These are phyloP conservation scores for Vaccinium darrowii DNA, from an alignment of 148 eudicot species.

Conservation along the genomic window DNA sequence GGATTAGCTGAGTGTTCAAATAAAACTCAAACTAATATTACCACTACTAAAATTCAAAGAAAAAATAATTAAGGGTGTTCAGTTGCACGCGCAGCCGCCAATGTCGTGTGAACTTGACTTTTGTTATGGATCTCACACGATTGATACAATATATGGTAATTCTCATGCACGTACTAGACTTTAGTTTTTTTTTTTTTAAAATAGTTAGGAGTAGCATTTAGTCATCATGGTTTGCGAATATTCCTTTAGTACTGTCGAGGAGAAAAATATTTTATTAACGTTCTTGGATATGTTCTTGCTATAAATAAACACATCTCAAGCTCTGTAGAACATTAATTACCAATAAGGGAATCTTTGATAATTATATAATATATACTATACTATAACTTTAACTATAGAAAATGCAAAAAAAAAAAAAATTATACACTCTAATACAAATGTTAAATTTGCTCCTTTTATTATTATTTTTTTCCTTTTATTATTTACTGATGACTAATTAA, in stretches of 20 bases:
- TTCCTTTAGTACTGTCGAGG: background rate
- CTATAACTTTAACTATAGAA: background rate
- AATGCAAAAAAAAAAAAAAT: background rate
- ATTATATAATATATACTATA: background rate
- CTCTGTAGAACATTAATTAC: too few species aligned
- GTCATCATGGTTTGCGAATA: background rate
- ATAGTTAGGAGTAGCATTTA: background rate
- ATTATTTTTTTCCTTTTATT: background rate
- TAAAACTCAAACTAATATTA: too few species aligned
- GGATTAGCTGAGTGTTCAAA: too few species aligned
- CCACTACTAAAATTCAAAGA: too few species aligned
- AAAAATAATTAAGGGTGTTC: too few species aligned
- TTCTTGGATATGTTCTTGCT: background rate
- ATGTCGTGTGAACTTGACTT: background rate
- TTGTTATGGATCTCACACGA: background rate
- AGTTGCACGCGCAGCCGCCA: too few species aligned
- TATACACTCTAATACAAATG: background rate
- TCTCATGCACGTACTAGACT: background rate
- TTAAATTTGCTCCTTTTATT: background rate
- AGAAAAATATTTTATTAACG: background rate
- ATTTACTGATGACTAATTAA: background rate
- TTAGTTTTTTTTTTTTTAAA: too few species aligned
- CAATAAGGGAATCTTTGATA: too few species aligned
- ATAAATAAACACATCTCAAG: background rate
- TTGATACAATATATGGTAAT: background rate